Evolutionary conservation across 1,284 basidiomycete species (phyloP).

Genomic region (Flammula alnicola): DNA sequence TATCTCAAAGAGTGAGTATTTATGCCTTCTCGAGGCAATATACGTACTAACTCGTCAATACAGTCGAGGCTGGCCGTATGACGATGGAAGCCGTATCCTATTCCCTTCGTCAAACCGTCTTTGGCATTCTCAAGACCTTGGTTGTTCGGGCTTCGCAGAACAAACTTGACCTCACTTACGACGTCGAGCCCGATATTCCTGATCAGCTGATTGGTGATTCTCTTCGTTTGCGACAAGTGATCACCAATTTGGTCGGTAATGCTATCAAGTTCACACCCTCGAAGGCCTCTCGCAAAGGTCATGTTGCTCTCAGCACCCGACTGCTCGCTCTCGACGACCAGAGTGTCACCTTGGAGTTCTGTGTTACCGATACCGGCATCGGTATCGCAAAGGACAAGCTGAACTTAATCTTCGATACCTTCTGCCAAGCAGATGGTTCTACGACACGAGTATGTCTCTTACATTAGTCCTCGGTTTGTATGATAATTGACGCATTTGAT

Average conservation of each 20-base stretch:
- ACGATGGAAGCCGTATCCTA: slow-evolving; percentile 99
- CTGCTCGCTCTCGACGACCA: slow-evolving; percentile 76
- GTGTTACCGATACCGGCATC: slow-evolving; percentile 97
- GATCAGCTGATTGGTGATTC: slow-evolving; percentile 98
- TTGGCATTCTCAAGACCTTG: slow-evolving; percentile 97
- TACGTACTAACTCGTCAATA: slow-evolving; percentile 5
- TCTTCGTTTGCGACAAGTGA: slow-evolving; percentile 89
- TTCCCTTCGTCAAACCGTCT: slow-evolving; percentile 96
- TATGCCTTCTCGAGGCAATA: slow-evolving; percentile 1
- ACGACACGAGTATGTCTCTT: slow-evolving; percentile 73
- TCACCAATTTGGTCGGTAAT: slow-evolving; percentile 94
- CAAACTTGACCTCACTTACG: slow-evolving; percentile 96
- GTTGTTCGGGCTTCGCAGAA: slow-evolving; percentile 98
- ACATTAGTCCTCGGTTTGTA: slow-evolving; percentile 7
- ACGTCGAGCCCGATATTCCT: slow-evolving; percentile 95
- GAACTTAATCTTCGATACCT: slow-evolving; percentile 99
- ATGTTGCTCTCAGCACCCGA: slow-evolving; percentile 89
- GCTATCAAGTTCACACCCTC: slow-evolving; percentile 95
- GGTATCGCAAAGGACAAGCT: slow-evolving; percentile 99
- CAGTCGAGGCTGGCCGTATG: slow-evolving; percentile 98
- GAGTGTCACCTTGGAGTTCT: slow-evolving; percentile 93
- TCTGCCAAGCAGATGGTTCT: slow-evolving; percentile 97
- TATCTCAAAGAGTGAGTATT: slow-evolving; percentile 90
- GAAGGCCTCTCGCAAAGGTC: slow-evolving; percentile 79
- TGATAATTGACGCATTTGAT: slow-evolving; percentile 13